These are phyloP conservation scores for Dipteronia sinensis DNA, from an alignment of 345 rosid genomes.

Conservation along the genomic window DNA sequence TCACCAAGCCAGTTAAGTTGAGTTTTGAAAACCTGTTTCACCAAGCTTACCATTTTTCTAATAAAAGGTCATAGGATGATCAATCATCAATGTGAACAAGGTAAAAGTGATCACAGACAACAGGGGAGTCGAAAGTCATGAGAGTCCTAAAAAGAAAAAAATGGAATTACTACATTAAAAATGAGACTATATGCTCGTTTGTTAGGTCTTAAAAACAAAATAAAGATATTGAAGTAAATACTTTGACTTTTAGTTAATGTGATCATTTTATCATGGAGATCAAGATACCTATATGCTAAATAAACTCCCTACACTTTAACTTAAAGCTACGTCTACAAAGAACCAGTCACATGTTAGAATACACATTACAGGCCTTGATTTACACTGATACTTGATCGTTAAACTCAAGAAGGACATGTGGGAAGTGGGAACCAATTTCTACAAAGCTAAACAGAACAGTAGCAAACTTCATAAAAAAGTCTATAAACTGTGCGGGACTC, in stretches of 20 bases:
- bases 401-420: no score
- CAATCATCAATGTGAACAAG: not conserved
- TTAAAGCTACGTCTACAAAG: not conserved
- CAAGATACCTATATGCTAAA: no score
- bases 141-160: not conserved
- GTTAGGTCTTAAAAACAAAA: no score
- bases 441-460: no score
- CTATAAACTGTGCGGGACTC: no score
- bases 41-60: not conserved
- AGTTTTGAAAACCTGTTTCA: no score
- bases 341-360: not conserved
- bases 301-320: not conserved
- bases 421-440: no score
- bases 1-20: no score
- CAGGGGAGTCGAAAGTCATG: not conserved
- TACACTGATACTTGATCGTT: no score
- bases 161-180: not conserved
- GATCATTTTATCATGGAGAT: no score
- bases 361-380: not conserved
- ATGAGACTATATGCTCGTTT: not conserved
- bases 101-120: not conserved
- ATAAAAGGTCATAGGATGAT: not conserved
- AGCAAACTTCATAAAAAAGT: no score
- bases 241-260: not conserved
- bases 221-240: not conserved